Conservation (phyloP, 805 yeast genomes). For the Diddensiella transvaalensis region DNA sequence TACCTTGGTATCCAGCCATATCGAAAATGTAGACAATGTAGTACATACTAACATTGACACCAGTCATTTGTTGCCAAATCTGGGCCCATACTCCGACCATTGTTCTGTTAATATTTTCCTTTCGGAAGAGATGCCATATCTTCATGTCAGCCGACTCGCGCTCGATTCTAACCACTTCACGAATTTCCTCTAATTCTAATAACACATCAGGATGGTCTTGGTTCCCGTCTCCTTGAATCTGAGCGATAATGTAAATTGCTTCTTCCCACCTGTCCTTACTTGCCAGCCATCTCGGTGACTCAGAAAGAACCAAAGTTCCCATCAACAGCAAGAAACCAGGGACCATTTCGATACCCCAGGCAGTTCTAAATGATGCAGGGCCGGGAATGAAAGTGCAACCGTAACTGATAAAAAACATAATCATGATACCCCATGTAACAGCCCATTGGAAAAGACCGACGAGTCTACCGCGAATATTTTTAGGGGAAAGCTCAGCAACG, state of each 20-base stretch:
- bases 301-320: conserved; percentile 39
- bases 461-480: conserved; percentile 55
- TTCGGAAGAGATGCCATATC: conserved; percentile 48
- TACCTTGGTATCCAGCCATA: conserved; percentile 57
- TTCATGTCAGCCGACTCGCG: conserved; percentile 46
- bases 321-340: conserved; percentile 48
- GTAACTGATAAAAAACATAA: conserved; percentile 55
- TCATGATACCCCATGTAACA: conserved; percentile 59
- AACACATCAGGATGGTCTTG: conserved; percentile 40
- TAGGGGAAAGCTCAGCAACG: conserved; percentile 61
- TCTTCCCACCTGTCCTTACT: conserved; percentile 51
- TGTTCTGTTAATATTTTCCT: conserved; percentile 48
- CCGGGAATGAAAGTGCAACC: conserved; percentile 45
- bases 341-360: conserved; percentile 57
- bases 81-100: conserved; percentile 49
- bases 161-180: conserved; percentile 52
- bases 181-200: conserved; percentile 55
- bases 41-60: conserved; percentile 67
- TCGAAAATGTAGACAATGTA: conserved; percentile 62
- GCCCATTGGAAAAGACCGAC: conserved; percentile 61
- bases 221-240: conserved; percentile 33
- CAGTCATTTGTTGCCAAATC: conserved; percentile 60
- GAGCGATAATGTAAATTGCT: conserved; percentile 36
- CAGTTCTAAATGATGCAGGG: conserved; percentile 56
- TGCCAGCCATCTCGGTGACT: conserved; percentile 44